Conservation (phyloP, 805 yeast species). For the Crinitomyces ghanaensis region DNA sequence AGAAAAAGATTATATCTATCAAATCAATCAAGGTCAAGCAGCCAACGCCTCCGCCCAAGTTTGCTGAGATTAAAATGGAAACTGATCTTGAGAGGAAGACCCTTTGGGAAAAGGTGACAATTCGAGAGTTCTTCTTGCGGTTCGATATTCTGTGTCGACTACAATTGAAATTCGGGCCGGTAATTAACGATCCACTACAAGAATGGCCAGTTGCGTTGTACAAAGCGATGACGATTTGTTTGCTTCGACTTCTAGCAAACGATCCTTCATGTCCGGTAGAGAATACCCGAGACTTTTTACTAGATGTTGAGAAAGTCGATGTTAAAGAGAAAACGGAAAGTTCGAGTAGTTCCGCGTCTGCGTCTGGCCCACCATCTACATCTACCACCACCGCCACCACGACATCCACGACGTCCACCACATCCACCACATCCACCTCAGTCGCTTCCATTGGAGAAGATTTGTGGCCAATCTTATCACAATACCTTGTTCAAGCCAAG, state of each 20-base stretch:
- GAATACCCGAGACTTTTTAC: slow-evolving; percentile 16
- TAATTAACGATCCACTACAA: slow-evolving; percentile 26
- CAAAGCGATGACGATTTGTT: slow-evolving; percentile 24
- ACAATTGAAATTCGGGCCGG: slow-evolving; percentile 23
- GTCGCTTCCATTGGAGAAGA: too few relatives aligned
- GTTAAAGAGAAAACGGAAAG: not conserved
- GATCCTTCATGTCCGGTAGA: slow-evolving; percentile 23
- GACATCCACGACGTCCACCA: too few relatives aligned
- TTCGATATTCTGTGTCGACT: slow-evolving; percentile 28
- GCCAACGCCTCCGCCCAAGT: slow-evolving; percentile 10
- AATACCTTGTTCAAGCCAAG: too few relatives aligned
- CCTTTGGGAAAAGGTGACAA: slow-evolving; percentile 24
- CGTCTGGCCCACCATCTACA: too few relatives aligned
- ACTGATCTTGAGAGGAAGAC: slow-evolving; percentile 19
- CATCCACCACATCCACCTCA: too few relatives aligned
- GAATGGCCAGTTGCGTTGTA: slow-evolving; percentile 28
- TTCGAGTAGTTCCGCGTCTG: too few relatives aligned
- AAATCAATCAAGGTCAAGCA: slow-evolving; percentile 9
- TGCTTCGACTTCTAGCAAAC: slow-evolving; percentile 23
- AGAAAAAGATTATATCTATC: slow-evolving; percentile 14
- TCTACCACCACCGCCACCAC: too few relatives aligned
- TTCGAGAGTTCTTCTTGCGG: slow-evolving; percentile 29
- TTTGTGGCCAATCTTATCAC: too few relatives aligned
- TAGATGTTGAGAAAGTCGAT: slow-evolving; percentile 22
- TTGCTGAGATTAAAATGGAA: slow-evolving; percentile 7